phyloP scores from a whole-genome alignment of 2,329 filamentous ascomycete genomes.

The Xylaria sp. region DNA sequence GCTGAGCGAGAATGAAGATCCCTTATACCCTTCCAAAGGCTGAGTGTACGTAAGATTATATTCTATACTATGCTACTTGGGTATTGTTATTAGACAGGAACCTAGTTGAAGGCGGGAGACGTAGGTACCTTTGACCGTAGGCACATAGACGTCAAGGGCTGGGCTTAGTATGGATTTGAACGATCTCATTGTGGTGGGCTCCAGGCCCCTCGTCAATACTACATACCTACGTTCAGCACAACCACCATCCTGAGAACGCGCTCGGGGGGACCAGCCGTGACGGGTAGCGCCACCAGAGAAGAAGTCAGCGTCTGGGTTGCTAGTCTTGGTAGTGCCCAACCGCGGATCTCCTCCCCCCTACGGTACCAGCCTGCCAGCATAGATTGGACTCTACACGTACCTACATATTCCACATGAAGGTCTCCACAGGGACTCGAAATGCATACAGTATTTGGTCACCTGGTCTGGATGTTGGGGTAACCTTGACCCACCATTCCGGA shows the following conservation, averaged over 20 bases:
- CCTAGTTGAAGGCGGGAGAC: constrained; percentile 23
- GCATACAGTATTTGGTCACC: constrained; percentile 34
- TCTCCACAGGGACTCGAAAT: constrained; percentile 31
- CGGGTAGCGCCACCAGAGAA: constrained; percentile 31
- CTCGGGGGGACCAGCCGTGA: constrained; percentile 35
- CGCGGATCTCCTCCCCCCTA: constrained; percentile 30
- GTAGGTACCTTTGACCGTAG: constrained; percentile 27
- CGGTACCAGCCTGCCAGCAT: constrained; percentile 33
- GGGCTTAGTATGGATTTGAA: constrained; percentile 29
- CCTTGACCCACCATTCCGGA: constrained; percentile 34
- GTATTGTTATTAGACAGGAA: constrained; percentile 25
- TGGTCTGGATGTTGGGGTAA: constrained; percentile 38
- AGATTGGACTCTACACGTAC: constrained; percentile 26
- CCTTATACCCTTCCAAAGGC: constrained; percentile 28
- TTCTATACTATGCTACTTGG: constrained; percentile 4
- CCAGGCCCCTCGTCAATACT: constrained; percentile 30
- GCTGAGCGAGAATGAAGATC: constrained; percentile 30
- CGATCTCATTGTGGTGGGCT: constrained; percentile 34
- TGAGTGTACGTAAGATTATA: constrained; percentile 33
- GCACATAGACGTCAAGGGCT: constrained; percentile 39
- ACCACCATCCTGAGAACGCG: constrained; percentile 23
- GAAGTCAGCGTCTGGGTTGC: constrained; percentile 26
- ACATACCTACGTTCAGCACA: constrained; percentile 31
- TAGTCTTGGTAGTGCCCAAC: constrained; percentile 21
- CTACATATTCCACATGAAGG: constrained; percentile 28